These are phyloP conservation scores for Berkeleyomyces basicola DNA, from an alignment of 2,329 filamentous ascomycete species.

Conservation along the genomic window DNA sequence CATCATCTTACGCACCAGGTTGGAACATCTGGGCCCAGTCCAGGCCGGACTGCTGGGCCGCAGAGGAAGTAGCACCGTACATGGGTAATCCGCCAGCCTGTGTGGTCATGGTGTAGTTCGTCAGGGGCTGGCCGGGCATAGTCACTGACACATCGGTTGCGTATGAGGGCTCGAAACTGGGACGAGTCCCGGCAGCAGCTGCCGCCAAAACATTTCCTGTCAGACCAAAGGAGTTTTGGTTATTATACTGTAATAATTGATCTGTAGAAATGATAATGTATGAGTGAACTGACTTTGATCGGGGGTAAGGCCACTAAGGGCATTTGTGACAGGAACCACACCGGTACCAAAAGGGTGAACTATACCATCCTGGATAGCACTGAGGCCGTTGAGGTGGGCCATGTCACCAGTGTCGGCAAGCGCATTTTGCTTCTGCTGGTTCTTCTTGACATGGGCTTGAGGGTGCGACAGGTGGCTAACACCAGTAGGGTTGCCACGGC, in stretches of 20 bases:
- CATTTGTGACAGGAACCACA: slow-evolving; percentile 39
- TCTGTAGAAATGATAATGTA: not conserved
- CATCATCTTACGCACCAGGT: slow-evolving; percentile 40
- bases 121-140: slow-evolving; percentile 50
- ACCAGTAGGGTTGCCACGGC: slow-evolving; percentile 87
- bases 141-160: slow-evolving; percentile 39
- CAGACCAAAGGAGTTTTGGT: slow-evolving; percentile 4
- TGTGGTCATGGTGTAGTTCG: slow-evolving; percentile 49
- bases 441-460: slow-evolving; percentile 74
- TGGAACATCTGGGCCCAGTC: slow-evolving; percentile 71
- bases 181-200: slow-evolving; percentile 27
- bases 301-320: slow-evolving; percentile 42
- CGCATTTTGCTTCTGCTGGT: slow-evolving; percentile 39
- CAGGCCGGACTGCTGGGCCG: slow-evolving; percentile 45
- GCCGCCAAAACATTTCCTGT: slow-evolving; percentile 32
- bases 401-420: slow-evolving; percentile 36
- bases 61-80: slow-evolving; percentile 41
- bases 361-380: slow-evolving; percentile 41
- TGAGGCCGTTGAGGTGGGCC: slow-evolving; percentile 44
- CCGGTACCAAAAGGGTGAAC: slow-evolving; percentile 34
- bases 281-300: slow-evolving; percentile 39
- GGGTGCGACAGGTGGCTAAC: slow-evolving; percentile 89
- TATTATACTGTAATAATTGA: slow-evolving; percentile 5
- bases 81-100: slow-evolving; percentile 38
- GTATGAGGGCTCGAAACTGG: slow-evolving; percentile 36